Percentiles rank a stretch among this genome's conserved stretches.
These are phyloP conservation scores for Proliferodiscus dingleyae DNA, from an alignment of 2,329 filamentous ascomycete species.

Conservation along the genomic window DNA sequence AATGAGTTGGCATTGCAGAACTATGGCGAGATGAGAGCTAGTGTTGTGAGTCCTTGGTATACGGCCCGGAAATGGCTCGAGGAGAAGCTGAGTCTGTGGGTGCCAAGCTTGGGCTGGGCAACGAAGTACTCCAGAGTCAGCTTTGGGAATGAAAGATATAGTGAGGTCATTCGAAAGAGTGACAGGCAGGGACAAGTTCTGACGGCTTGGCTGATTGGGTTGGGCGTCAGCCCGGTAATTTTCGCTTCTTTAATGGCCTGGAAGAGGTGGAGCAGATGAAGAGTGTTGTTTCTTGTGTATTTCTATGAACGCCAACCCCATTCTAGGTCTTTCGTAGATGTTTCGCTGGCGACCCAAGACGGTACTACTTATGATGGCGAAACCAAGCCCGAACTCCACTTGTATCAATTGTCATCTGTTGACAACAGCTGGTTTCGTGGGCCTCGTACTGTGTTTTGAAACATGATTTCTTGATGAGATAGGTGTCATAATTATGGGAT, in stretches of 20 bases:
- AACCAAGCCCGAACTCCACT: too few species aligned
- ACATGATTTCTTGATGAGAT: too few species aligned
- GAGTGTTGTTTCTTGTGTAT: too few species aligned
- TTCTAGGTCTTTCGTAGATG: too few species aligned
- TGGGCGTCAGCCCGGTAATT: constrained; percentile 16
- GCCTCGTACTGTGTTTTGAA: too few species aligned
- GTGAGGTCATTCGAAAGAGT: constrained; percentile 68
- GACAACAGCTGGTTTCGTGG: too few species aligned
- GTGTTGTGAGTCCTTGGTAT: constrained; percentile 74
- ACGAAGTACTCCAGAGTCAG: constrained; percentile 92
- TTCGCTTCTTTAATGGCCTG: constrained; percentile 15
- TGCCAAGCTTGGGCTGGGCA: constrained; percentile 78
- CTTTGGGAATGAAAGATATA: constrained; percentile 90
- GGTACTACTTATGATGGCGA: too few species aligned
- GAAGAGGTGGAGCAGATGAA: constrained; percentile 14
- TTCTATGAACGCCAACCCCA: too few species aligned
- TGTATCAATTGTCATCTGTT: too few species aligned
- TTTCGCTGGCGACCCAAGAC: too few species aligned
- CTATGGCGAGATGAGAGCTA: constrained; percentile 88
- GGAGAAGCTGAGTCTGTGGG: constrained; percentile 70
- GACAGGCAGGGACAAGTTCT: constrained; percentile 55
- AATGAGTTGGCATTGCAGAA: constrained; percentile 89
- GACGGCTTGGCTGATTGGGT: constrained; percentile 16
- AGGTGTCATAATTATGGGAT: too few species aligned
- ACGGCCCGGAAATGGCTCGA: constrained; percentile 79